phyloP scores from a whole-genome alignment of 1,284 basidiomycete genomes.

The Tylopilus sp. region DNA sequence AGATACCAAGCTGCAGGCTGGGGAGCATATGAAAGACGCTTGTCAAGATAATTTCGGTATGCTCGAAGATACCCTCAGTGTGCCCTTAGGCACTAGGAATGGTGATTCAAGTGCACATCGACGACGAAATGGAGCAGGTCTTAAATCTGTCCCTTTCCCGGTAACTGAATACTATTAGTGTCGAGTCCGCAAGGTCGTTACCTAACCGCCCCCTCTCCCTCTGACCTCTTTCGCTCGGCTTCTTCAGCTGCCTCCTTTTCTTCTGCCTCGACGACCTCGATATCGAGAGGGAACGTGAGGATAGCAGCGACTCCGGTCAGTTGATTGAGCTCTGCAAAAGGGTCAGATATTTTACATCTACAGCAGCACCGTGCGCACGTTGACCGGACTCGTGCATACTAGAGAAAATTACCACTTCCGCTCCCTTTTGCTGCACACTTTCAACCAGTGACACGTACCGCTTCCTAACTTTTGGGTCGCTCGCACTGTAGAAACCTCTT shows the following conservation, averaged over 20 bases:
- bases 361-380: slow-evolving; percentile 52
- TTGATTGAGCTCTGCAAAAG: slow-evolving; percentile 80
- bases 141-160: no score
- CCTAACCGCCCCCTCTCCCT: slow-evolving; percentile 33
- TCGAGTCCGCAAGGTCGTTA: slow-evolving; percentile 12
- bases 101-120: not conserved
- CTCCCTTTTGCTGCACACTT: slow-evolving; percentile 83
- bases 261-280: slow-evolving; percentile 90
- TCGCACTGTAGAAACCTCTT: slow-evolving; percentile 47
- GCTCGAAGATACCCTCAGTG: not conserved
- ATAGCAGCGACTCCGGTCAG: slow-evolving; percentile 95
- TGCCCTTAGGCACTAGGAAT: not conserved
- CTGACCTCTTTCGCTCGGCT: slow-evolving; percentile 34
- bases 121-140: not conserved
- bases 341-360: slow-evolving; percentile 12
- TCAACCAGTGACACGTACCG: slow-evolving; percentile 90
- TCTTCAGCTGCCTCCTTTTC: slow-evolving; percentile 65
- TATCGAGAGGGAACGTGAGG: slow-evolving; percentile 91
- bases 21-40: slow-evolving; percentile 68
- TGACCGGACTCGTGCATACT: slow-evolving; percentile 99
- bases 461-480: slow-evolving; percentile 71
- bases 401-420: slow-evolving; percentile 93
- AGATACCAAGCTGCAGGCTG: slow-evolving; percentile 87
- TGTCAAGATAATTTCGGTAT: slow-evolving; percentile 15
- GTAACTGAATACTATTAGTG: no score